Evolutionary conservation across 2,329 filamentous ascomycete species (phyloP), one percentile per base, ranked within the genome.

Genomic region (Fusarium oxysporum): DNA sequence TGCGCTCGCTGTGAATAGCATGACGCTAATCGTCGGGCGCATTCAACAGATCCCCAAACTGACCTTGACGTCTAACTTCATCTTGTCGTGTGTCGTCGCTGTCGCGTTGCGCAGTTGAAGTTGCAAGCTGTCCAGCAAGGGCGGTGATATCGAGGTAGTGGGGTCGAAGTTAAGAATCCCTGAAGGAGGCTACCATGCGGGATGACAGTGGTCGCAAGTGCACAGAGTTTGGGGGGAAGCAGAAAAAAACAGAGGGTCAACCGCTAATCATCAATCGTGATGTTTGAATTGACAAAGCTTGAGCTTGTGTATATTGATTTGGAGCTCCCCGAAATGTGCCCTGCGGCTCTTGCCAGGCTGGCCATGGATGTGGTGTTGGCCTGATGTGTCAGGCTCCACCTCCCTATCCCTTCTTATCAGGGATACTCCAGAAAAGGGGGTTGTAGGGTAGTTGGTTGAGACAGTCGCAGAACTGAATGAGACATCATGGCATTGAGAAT

Each of bases 41-140:
- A 44, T 65, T 23, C 10, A 13, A 14, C 17, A 38, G 3, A 8
- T 21, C 28, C 28, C 45, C 37, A 62, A 25, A 78, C 81, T 78
- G 48, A 83, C 82, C 81, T 83, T 83, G 71, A 83, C 82, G 80
- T 83, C 82, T 77, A 83, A 79, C 78, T 81, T 83, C 82, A 83
- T 83, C 56, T 73, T 83, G 78, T 74, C 64, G 65, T 47, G 68
- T 73, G 59, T 74, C 56, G 63, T 69, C 66, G 63, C 62, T 68
- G 68, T 75, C 70, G 70, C 71, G 67, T 70, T 66, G 70, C 75
- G 73, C 73, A 72, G 72, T 69, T 76, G 71, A 77, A 77, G 76
- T 66, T 68, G 76, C 73, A 78, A 77, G 77, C 76, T 78, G 77
- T 71, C 73, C 70, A 74, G 71, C 68, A 60, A 72, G 73, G 76